These are phyloP conservation scores for Chenopodium formosanum DNA, from an alignment of 148 eudicot species.

Conservation along the genomic window DNA sequence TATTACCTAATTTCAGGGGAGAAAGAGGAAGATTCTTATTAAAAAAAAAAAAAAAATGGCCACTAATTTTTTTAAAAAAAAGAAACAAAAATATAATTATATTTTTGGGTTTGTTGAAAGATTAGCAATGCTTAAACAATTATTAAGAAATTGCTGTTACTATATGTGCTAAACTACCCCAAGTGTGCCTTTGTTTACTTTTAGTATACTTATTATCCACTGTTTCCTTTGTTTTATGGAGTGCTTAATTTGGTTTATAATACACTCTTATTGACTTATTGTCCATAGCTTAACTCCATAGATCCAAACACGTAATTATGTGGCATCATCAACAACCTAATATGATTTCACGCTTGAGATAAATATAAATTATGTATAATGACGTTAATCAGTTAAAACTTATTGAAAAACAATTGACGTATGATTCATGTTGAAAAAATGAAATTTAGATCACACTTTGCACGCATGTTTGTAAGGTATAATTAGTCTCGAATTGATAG, in stretches of 20 bases:
- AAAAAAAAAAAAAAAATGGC: background rate
- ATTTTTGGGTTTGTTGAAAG: constrained; percentile 8
- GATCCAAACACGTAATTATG: background rate
- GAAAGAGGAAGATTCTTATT: constrained; percentile 17
- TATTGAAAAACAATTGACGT: too few species aligned
- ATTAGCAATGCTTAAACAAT: constrained; percentile 13
- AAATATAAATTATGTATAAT: too few species aligned
- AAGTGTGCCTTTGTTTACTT: constrained; percentile 9
- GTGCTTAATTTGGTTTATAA: background rate
- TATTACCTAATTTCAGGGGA: constrained; percentile 27
- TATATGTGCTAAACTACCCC: constrained; percentile 1
- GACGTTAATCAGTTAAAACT: too few species aligned
- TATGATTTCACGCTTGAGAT: too few species aligned
- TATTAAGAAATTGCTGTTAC: background rate
- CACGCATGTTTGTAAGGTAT: background rate
- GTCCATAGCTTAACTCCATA: background rate
- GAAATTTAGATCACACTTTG: background rate
- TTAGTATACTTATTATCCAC: background rate
- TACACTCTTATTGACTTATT: background rate
- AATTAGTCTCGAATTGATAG: background rate
- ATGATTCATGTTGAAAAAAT: too few species aligned
- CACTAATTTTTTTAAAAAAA: background rate
- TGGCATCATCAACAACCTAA: too few species aligned
- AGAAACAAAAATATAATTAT: background rate
- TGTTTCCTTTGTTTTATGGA: background rate